A percentile compares a stretch with the other conserved stretches of the same genome.
Evolutionary conservation across 1,139 yeast species (phyloP).

Genomic region (Pneumocystis carinii): DNA sequence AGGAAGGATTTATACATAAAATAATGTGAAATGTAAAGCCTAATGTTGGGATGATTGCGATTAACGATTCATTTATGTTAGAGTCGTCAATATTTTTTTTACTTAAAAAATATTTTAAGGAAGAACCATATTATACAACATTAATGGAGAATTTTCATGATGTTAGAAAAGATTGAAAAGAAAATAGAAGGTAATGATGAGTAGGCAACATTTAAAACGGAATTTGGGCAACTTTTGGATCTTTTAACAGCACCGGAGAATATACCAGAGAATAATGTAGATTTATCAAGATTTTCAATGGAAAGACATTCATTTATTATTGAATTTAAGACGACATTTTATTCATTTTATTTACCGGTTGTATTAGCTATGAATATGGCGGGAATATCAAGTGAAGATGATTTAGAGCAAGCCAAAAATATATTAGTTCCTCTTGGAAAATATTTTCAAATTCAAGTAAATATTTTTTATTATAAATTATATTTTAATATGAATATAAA

Average conservation of each 20-base stretch:
- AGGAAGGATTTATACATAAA: background rate
- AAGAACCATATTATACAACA: slow-evolving; percentile 73
- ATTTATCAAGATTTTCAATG: slow-evolving; percentile 70
- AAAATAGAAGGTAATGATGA: background rate
- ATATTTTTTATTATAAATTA: background rate
- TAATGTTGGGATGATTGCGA: slow-evolving; percentile 48
- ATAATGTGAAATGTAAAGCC: slow-evolving; percentile 5
- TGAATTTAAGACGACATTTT: slow-evolving; percentile 91
- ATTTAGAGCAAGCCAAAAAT: slow-evolving; percentile 76
- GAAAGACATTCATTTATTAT: slow-evolving; percentile 90
- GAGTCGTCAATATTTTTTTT: slow-evolving; percentile 87
- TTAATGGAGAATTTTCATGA: slow-evolving; percentile 69
- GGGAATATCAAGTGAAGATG: slow-evolving; percentile 54
- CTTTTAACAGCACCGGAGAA: slow-evolving; percentile 96
- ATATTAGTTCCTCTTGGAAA: slow-evolving; percentile 91
- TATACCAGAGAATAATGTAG: slow-evolving; percentile 87
- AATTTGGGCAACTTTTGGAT: slow-evolving; percentile 89
- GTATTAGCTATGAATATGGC: slow-evolving; percentile 92
- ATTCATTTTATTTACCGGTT: slow-evolving; percentile 93
- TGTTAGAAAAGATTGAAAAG: too few relatives aligned
- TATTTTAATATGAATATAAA: background rate
- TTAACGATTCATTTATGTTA: slow-evolving; percentile 92
- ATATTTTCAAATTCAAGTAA: slow-evolving; percentile 82
- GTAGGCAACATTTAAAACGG: slow-evolving; percentile 84
- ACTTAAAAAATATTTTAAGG: slow-evolving; percentile 74